Percentiles rank a stretch among this genome's conserved stretches.
Evolutionary conservation across 345 rosid species (phyloP).

Genomic region (Lepidium africanum): DNA sequence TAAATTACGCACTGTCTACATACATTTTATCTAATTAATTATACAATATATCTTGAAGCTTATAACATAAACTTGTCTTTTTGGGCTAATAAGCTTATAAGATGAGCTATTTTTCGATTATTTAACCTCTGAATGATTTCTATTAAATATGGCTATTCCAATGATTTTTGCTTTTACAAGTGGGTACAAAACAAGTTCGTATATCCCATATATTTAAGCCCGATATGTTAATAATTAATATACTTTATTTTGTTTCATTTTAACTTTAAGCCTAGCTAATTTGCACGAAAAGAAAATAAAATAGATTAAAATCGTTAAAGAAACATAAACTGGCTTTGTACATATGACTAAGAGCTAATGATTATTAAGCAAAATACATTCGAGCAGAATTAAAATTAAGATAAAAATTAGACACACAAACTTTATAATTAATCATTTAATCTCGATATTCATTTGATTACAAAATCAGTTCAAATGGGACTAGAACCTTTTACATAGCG

Average conservation of each 20-base stretch:
- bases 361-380: slow-evolving; percentile 15
- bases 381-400: slow-evolving; percentile 20
- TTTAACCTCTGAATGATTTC: background rate
- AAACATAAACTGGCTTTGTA: slow-evolving; percentile 53
- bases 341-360: slow-evolving; percentile 26
- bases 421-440: slow-evolving; percentile 8
- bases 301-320: background rate
- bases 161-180: background rate
- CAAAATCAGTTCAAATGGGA: slow-evolving; percentile 32
- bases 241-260: background rate
- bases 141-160: background rate
- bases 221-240: background rate
- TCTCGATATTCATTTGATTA: slow-evolving; percentile 23
- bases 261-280: background rate
- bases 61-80: too few species aligned
- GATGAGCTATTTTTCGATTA: background rate
- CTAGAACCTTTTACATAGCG: slow-evolving; percentile 20
- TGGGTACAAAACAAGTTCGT: background rate
- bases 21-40: background rate
- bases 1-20: background rate
- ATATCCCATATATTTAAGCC: background rate
- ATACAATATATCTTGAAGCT: background rate
- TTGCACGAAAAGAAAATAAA: background rate
- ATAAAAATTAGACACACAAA: slow-evolving; percentile 30
- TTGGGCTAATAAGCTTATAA: too few species aligned